Base-by-base conservation (phyloP, 257 asterid species). In the Fraxinus pennsylvanica region DNA sequence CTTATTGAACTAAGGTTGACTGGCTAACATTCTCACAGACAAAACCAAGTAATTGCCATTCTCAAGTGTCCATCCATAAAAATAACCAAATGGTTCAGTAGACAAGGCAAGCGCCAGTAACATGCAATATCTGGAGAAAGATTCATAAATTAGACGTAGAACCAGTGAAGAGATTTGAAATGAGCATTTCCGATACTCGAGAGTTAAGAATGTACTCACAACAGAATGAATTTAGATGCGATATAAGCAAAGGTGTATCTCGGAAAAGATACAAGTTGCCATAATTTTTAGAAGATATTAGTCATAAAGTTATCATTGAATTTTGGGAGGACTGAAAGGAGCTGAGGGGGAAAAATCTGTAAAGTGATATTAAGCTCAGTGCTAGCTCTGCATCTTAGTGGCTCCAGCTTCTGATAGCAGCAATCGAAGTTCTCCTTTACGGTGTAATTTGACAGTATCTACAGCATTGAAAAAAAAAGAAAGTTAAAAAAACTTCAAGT, bases 391-490 rank as follows among this genome's bases (percentile, higher is more conserved):
- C 36, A 27, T 9, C 81, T 76, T 86, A 59, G 65, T 82, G 63
- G 92, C 86, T 66, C 81, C 79, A 84, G 94, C 89, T 84, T 87
- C 90, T 27, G 84, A 74, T 43, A 91, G 86, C 91, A 92, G 74
- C 50, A 86, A 71, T 82, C 87, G 84, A 33, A 92, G 96, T 70
- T 87, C 91, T 79, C 96, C 97, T 79, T 88, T 85, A 38, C 88
- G 81, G 77, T 92, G 85, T 73, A 92, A 88, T 84, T 87, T 84
- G 3, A 91, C 82, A 0, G 92, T 91, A 71, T 91, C 96, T 92
- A 91, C 81, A 80, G 50, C 84, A 70, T 3, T 45, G 75, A 63
- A 52, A 14, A 3, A 63, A 12, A 21, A 61, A 61, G 9, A 0
- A 3, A 63, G 13, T 7, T 22, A 61, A 61, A 29, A 61, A 25